phyloP scores from a whole-genome alignment of 495 filamentous ascomycete genomes.

The Daldinia vernicosa region DNA sequence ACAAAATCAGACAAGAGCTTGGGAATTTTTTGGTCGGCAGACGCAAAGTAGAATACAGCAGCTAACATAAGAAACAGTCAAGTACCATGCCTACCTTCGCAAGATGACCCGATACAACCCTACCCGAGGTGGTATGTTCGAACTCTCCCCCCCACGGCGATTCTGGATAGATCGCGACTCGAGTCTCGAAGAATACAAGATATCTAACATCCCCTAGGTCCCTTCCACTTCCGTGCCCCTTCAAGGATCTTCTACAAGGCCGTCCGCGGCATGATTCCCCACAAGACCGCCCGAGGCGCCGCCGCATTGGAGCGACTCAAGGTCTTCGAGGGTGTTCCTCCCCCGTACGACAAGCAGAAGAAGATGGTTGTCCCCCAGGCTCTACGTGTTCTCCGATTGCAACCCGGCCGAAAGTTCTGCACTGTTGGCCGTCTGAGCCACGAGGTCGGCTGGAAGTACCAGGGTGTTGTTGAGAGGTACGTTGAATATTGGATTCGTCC shows the following conservation, averaged over 20 bases:
- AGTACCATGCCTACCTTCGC: constrained; percentile 99
- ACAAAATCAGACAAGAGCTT: constrained; percentile 17
- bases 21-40: constrained; percentile 6
- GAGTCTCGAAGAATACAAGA: constrained; percentile 1
- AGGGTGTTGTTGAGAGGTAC: constrained; percentile 96
- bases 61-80: constrained; percentile 73
- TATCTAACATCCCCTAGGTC: constrained; percentile 69
- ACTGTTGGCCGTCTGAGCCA: constrained; percentile 96
- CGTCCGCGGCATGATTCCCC: constrained; percentile 99
- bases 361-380: constrained; percentile 98
- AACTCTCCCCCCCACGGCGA: constrained; percentile 27
- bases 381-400: constrained; percentile 89
- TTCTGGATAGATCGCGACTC: constrained; percentile 19
- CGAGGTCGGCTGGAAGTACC: constrained; percentile 99
- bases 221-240: constrained; percentile 99
- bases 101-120: constrained; percentile 99
- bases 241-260: constrained; percentile 99
- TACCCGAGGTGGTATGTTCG: constrained; percentile 85
- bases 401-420: constrained; percentile 99
- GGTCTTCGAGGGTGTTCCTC: constrained; percentile 99
- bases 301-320: constrained; percentile 97
- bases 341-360: constrained; percentile 99
- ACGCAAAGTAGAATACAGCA: constrained; percentile 3
- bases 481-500: constrained; percentile 50
- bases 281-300: constrained; percentile 98